These are phyloP conservation scores for Nevesoporus exiguus DNA, from an alignment of 768 basidiomycete genomes.

Conservation along the genomic window DNA sequence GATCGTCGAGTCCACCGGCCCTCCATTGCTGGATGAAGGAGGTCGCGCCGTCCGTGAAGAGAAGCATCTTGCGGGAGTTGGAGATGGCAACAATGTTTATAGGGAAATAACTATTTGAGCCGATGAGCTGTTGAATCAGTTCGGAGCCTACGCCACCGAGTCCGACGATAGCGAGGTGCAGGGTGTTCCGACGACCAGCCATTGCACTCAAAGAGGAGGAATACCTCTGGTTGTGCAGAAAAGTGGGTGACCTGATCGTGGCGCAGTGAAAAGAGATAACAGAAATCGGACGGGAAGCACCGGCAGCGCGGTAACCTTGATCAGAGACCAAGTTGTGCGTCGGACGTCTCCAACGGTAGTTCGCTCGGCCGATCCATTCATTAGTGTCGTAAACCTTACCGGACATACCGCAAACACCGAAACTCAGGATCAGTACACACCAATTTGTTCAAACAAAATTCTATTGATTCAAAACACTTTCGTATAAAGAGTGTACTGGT, in stretches of 20 bases:
- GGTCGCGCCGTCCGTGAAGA: conserved; percentile 45
- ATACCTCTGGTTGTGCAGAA: conserved; percentile 2
- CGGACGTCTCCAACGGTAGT: neutral
- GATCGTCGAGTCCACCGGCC: conserved; percentile 45
- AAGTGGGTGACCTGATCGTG: neutral
- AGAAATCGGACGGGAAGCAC: conserved; percentile 9
- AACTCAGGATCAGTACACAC: neutral
- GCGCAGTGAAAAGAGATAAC: conserved; percentile 8
- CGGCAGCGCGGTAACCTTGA: neutral
- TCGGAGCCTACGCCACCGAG: conserved; percentile 91
- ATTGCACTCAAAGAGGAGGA: conserved; percentile 14
- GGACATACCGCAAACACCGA: neutral
- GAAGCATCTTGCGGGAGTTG: conserved; percentile 61
- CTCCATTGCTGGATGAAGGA: conserved; percentile 38
- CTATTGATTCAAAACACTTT: conserved; percentile 5
- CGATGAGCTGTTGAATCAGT: conserved; percentile 76
- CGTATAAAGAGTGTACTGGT: conserved; percentile 28
- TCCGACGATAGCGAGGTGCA: conserved; percentile 76
- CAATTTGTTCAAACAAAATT: conserved; percentile 8
- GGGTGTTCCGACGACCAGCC: conserved; percentile 30
- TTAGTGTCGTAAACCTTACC: neutral
- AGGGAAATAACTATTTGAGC: conserved; percentile 45
- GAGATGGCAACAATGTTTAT: conserved; percentile 69
- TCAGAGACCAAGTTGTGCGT: neutral
- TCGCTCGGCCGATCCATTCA: conserved; percentile 17